Evolutionary conservation across 2,329 filamentous ascomycete species (phyloP), one percentile per base, ranked within the genome.

Genomic region (Calonectria hongkongensis): DNA sequence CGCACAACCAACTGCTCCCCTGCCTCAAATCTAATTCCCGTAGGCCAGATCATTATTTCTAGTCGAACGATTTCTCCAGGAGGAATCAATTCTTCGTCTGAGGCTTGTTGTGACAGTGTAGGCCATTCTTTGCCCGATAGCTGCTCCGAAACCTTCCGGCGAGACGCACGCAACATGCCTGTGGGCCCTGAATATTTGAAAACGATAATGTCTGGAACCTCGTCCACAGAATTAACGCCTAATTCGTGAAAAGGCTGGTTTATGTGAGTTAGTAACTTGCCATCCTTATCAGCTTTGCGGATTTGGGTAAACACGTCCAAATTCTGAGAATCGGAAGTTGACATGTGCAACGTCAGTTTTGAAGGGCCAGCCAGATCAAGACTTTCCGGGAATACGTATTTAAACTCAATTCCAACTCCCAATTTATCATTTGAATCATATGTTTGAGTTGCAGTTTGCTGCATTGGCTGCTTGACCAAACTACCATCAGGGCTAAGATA

Each of bases 91-190:
- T 43, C 33, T 21, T 41, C 54, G 15, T 60, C 54, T 4, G 54
- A 60, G 13, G 6, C 9, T 10, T 41, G 13, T 9, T 60, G 54
- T 33, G 54, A 60, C 8, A 60, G 33, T 18, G 54, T 60, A 3
- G 54, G 54, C 54, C 33, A 60, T 21, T 60, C 36, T 18, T 41
- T 41, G 21, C 33, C n/a, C 1, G 54, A 60, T 1, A 60, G 54
- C 36, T 41, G 54, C 9, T 39, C 10, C 2, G 54, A 15, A 16
- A 60, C 36, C 33, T 21, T 36, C 5, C 54, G 54, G 21, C 33
- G 54, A 6, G 54, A 60, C 39, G 54, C 54, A 9, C 54, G 54
- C 21, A 60, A 27, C 54, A 60, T 60, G 33, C 54, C 54, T 4
- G 54, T 60, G 54, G 54, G 54, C 13, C 33, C 54, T 4, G 41